phyloP scores from a whole-genome alignment of 2,329 filamentous ascomycete genomes.

The Aspergillus spinulosporus region DNA sequence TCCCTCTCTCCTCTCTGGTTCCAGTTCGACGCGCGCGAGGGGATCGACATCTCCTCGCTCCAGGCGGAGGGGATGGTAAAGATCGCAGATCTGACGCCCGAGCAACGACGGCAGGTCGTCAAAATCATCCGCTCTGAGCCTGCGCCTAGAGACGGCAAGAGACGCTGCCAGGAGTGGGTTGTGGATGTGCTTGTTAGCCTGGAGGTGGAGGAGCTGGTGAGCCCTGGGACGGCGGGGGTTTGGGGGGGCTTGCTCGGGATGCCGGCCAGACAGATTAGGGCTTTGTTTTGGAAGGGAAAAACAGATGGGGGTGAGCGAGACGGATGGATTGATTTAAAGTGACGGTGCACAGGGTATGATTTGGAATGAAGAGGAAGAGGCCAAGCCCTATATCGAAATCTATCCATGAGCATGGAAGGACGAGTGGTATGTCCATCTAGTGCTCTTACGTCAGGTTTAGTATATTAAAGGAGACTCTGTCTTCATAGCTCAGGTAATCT shows the following conservation, averaged over 20 bases:
- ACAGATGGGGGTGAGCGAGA: no score
- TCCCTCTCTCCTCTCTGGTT: slow-evolving; percentile 26
- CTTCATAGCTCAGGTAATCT: no score
- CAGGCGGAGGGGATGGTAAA: slow-evolving; percentile 26
- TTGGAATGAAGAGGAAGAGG: no score
- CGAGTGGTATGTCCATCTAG: no score
- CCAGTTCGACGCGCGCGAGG: slow-evolving; percentile 24
- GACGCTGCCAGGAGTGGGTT: slow-evolving; percentile 29
- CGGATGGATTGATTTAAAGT: no score
- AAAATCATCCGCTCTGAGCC: slow-evolving; percentile 22
- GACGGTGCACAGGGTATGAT: no score
- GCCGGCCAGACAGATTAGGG: slow-evolving; percentile 12
- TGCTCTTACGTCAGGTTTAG: no score
- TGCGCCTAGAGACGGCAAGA: slow-evolving; percentile 24
- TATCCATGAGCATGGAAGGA: no score
- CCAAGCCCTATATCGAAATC: no score
- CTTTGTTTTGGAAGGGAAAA: not conserved
- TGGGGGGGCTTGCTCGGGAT: slow-evolving; percentile 28
- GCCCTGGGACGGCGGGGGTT: slow-evolving; percentile 26
- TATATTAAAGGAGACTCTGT: no score
- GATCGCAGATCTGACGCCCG: slow-evolving; percentile 19
- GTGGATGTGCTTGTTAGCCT: slow-evolving; percentile 27
- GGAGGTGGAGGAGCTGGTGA: slow-evolving; percentile 29
- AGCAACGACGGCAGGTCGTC: slow-evolving; percentile 23
- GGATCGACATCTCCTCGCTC: slow-evolving; percentile 24